phyloP scores from a whole-genome alignment of 768 basidiomycete genomes.

The Lactarius indigo region DNA sequence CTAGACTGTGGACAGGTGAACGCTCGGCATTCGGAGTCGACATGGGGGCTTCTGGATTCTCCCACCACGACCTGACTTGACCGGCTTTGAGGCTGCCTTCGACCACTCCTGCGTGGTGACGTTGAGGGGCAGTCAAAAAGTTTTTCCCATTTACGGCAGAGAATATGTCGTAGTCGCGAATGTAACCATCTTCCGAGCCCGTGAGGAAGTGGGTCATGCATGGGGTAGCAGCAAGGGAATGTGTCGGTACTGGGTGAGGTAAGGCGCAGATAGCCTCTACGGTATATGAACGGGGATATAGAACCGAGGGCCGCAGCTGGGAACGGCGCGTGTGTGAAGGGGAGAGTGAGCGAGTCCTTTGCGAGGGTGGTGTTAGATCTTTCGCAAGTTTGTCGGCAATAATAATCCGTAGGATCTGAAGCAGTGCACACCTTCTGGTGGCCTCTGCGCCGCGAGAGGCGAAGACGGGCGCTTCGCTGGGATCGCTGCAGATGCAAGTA shows the following conservation, averaged over 20 bases:
- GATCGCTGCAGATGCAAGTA: constrained; percentile 30
- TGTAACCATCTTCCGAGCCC: constrained; percentile 90
- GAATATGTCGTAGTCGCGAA: constrained; percentile 91
- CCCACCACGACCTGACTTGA: constrained; percentile 88
- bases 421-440: constrained; percentile 14
- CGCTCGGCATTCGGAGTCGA: constrained; percentile 27
- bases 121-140: constrained; percentile 83
- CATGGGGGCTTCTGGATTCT: constrained; percentile 47
- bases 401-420: not conserved
- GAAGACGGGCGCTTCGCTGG: constrained; percentile 31
- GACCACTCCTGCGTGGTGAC: constrained; percentile 85
- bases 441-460: constrained; percentile 27
- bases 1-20: constrained; percentile 85
- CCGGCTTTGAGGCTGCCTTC: constrained; percentile 91
- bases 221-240: constrained; percentile 79
- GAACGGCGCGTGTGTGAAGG: constrained; percentile 54
- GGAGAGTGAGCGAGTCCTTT: constrained; percentile 42
- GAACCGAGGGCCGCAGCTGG: constrained; percentile 36
- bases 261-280: constrained; percentile 91
- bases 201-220: constrained; percentile 89
- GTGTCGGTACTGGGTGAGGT: constrained; percentile 83
- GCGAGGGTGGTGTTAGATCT: constrained; percentile 37
- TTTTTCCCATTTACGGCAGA: constrained; percentile 82
- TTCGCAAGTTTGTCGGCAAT: not conserved
- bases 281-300: constrained; percentile 61